phyloP scores from a whole-genome alignment of 495 filamentous ascomycete genomes.

The Amorphotheca resinae region DNA sequence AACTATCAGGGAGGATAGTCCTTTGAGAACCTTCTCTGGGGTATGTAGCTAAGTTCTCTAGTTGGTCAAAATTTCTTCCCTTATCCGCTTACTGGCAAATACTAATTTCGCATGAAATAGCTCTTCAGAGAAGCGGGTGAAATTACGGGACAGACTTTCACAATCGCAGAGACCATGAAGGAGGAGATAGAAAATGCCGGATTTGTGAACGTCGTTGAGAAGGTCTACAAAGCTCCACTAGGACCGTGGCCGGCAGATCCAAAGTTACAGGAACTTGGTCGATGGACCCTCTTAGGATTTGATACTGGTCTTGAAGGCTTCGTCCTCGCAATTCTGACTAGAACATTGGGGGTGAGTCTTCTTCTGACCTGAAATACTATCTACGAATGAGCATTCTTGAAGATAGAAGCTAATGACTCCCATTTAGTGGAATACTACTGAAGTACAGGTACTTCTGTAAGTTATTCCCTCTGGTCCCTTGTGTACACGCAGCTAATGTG shows the following conservation, averaged over 20 bases:
- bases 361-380: neutral
- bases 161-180: conserved; percentile 18
- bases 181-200: conserved; percentile 25
- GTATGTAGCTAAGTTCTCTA: neutral
- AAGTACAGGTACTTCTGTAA: conserved; percentile 15
- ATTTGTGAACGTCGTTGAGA: conserved; percentile 23
- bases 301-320: conserved; percentile 31
- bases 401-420: neutral
- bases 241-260: conserved; percentile 34
- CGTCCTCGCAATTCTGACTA: conserved; percentile 9
- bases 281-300: conserved; percentile 30
- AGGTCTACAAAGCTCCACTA: conserved; percentile 23
- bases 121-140: conserved; percentile 27
- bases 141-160: conserved; percentile 29
- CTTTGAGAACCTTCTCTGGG: conserved; percentile 3
- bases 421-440: conserved; percentile 7
- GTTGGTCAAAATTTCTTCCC: neutral
- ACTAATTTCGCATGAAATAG: conserved; percentile 1
- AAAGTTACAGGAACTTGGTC: conserved; percentile 32
- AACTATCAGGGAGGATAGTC: conserved; percentile 4
- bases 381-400: neutral
- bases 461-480: neutral
- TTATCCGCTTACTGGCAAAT: neutral
- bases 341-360: conserved; percentile 10
- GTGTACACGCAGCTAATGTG: neutral